These are phyloP conservation scores for Solanum hybrid DNA, from an alignment of 305 asterid species.

Conservation along the genomic window DNA sequence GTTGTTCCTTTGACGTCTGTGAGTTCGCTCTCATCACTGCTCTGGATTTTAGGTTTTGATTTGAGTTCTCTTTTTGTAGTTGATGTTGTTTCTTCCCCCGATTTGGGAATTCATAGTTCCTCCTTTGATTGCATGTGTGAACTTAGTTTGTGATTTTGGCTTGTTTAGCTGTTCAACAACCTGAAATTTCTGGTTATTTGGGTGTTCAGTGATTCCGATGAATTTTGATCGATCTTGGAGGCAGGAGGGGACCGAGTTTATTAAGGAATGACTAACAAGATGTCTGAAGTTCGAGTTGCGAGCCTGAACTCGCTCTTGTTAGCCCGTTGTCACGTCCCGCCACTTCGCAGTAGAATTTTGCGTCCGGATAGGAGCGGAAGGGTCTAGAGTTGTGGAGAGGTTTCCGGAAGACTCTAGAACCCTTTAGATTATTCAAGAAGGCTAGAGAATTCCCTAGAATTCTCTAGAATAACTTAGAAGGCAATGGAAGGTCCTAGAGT, in stretches of 20 bases:
- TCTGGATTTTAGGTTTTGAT: not conserved
- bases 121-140: not conserved
- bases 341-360: too few relatives aligned
- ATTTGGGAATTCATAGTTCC: not conserved
- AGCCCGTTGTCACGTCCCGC: not conserved
- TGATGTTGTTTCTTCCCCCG: not conserved
- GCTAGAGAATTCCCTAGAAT: too few relatives aligned
- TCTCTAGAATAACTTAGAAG: too few relatives aligned
- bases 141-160: not conserved
- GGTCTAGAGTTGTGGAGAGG: too few relatives aligned
- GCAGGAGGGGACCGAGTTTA: not conserved
- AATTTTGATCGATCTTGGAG: not conserved
- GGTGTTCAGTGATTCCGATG: not conserved
- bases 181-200: not conserved
- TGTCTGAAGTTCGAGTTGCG: not conserved
- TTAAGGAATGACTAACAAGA: not conserved
- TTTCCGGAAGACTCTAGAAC: too few relatives aligned
- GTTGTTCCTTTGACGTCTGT: not conserved
- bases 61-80: not conserved
- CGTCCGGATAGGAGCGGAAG: too few relatives aligned
- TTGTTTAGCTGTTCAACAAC: not conserved
- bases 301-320: not conserved
- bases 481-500: too few relatives aligned
- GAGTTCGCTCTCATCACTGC: not conserved
- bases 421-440: too few relatives aligned